Conservation (phyloP, 2,329 filamentous ascomycete genomes). For the Rutstroemia sp. region DNA sequence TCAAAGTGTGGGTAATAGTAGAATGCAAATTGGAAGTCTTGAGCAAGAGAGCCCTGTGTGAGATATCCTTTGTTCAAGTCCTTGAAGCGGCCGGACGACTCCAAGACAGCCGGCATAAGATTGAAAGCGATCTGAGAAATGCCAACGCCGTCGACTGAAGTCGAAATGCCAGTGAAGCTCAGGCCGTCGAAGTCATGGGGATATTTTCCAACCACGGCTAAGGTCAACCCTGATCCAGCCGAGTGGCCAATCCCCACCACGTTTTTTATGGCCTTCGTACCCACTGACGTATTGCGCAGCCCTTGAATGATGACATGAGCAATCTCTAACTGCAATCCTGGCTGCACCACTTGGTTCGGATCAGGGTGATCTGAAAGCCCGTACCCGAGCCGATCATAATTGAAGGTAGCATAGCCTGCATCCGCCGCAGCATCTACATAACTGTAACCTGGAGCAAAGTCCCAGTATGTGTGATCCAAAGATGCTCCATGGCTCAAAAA, state of each 20-base stretch:
- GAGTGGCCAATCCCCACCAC: not conserved
- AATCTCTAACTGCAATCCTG: not conserved
- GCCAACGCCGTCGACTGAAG: not conserved
- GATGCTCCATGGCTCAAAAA: constrained; percentile 8
- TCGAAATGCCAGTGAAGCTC: not conserved
- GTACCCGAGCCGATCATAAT: constrained; percentile 9
- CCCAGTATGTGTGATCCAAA: constrained; percentile 8
- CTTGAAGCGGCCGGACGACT: not conserved
- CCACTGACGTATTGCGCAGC: not conserved
- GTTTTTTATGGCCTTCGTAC: not conserved
- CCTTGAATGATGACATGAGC: not conserved
- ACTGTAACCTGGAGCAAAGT: constrained; percentile 38
- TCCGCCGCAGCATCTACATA: constrained; percentile 47
- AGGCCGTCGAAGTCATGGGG: not conserved
- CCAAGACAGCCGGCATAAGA: not conserved
- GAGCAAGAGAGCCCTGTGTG: too few relatives aligned
- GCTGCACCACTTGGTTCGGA: not conserved
- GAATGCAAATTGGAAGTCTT: too few relatives aligned
- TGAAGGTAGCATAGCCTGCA: constrained; percentile 22
- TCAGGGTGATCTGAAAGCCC: not conserved
- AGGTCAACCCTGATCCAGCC: not conserved
- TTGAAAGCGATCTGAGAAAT: not conserved
- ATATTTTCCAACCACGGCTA: not conserved
- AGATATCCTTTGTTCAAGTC: too few relatives aligned
- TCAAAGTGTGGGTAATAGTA: too few relatives aligned